Percentiles rank a stretch among this genome's conserved stretches.
These are phyloP conservation scores for Spatholobus suberectus DNA, from an alignment of 306 rosid genomes.

Conservation along the genomic window DNA sequence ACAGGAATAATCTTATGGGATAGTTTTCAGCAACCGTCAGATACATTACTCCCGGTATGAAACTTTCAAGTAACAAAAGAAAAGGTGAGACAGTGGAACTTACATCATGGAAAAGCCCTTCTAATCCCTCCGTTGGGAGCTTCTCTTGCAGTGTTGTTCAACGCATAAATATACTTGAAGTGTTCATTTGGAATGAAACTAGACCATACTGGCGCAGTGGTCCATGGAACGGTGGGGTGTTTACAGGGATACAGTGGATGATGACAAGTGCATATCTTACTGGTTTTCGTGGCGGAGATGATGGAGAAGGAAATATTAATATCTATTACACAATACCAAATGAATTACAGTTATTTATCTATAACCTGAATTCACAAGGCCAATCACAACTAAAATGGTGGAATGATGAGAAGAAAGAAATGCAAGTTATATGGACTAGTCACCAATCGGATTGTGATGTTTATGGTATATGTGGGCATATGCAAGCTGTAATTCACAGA, in stretches of 20 bases:
- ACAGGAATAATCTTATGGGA: constrained; percentile 28
- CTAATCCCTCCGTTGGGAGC: constrained; percentile 38
- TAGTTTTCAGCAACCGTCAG: constrained; percentile 44
- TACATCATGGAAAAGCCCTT: no score
- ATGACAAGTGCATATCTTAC: constrained; percentile 19
- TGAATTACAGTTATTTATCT: background rate
- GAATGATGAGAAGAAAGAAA: background rate
- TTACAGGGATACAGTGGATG: constrained; percentile 12
- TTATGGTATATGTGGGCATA: background rate
- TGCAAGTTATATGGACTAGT: background rate
- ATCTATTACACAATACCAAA: no score
- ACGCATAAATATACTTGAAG: background rate
- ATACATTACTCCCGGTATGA: constrained; percentile 27
- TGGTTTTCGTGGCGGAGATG: no score
- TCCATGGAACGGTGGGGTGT: constrained; percentile 14
- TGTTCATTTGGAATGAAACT: constrained; percentile 31
- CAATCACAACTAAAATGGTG: background rate
- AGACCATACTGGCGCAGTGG: constrained; percentile 32
- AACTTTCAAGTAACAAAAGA: background rate
- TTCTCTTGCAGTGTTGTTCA: constrained; percentile 2
- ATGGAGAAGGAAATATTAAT: no score
- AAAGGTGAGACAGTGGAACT: background rate
- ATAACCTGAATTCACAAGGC: constrained; percentile 3
- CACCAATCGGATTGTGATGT: constrained; percentile 1
- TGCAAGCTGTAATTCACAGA: no score